phyloP scores from a whole-genome alignment of 2,329 filamentous ascomycete genomes.

The Mollisiaceae sp. region DNA sequence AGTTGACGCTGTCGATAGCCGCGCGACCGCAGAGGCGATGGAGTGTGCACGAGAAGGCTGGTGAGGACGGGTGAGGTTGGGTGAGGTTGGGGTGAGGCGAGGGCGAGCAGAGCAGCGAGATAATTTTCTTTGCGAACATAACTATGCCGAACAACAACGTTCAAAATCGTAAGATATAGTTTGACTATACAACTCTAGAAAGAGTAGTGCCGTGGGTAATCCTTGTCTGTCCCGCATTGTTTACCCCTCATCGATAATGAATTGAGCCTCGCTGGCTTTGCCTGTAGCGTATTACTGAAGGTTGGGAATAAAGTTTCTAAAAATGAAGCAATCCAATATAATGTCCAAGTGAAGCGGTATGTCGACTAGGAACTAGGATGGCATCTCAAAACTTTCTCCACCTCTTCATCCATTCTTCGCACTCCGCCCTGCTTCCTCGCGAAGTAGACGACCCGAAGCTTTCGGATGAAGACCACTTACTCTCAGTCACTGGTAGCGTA shows the following conservation, averaged over 20 bases:
- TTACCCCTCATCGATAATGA: background rate
- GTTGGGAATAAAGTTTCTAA: background rate
- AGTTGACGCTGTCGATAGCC: too few relatives aligned
- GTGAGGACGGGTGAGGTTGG: too few relatives aligned
- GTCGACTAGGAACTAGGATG: background rate
- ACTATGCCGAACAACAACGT: too few relatives aligned
- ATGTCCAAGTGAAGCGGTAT: background rate
- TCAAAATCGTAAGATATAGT: too few relatives aligned
- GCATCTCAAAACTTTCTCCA: background rate
- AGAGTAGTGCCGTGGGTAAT: background rate
- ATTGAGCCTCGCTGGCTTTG: background rate
- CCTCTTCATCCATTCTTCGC: background rate
- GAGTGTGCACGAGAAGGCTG: too few relatives aligned
- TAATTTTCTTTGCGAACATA: background rate
- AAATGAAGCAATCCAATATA: background rate
- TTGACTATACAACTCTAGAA: too few relatives aligned
- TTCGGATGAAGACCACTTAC: too few relatives aligned
- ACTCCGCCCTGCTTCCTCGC: background rate
- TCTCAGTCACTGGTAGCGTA: background rate
- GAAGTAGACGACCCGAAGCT: background rate
- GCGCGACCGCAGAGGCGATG: too few relatives aligned
- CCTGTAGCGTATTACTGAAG: background rate
- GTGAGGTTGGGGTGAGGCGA: too few relatives aligned
- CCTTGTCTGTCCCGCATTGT: background rate
- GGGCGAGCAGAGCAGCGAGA: too few relatives aligned